These are phyloP conservation scores for Coemansia sp. DNA, from an alignment of 192 early-diverging fungal species.

Conservation along the genomic window DNA sequence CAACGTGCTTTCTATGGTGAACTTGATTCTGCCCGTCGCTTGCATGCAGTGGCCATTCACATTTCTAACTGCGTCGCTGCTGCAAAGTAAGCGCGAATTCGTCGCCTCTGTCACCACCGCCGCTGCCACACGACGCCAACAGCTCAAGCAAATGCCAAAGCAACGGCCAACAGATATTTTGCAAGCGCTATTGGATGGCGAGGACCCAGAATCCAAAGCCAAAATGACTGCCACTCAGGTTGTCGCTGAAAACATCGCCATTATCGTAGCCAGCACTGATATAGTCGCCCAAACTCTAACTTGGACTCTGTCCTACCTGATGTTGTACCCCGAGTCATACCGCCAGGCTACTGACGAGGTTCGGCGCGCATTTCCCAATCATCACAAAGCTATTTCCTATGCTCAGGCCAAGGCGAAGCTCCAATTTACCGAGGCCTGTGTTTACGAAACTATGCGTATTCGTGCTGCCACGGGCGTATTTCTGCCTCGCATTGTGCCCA, in stretches of 20 bases:
- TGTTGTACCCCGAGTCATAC: slow-evolving; percentile 32
- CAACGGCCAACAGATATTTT: slow-evolving; percentile 47
- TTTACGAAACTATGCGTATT: slow-evolving; percentile 49
- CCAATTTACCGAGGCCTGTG: slow-evolving; percentile 44
- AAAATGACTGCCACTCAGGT: slow-evolving; percentile 37
- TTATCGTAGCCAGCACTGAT: slow-evolving; percentile 46
- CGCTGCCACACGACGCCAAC: background rate
- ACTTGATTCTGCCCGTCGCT: slow-evolving; percentile 11
- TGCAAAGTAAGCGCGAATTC: slow-evolving; percentile 25
- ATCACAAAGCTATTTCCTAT: slow-evolving; percentile 27
- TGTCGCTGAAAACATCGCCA: slow-evolving; percentile 31
- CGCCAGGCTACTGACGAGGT: slow-evolving; percentile 31
- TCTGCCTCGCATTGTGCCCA: slow-evolving; percentile 30
- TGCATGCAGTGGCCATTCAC: slow-evolving; percentile 15
- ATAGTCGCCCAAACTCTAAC: slow-evolving; percentile 32
- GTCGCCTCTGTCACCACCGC: slow-evolving; percentile 16
- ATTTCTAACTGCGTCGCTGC: slow-evolving; percentile 1
- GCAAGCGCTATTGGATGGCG: slow-evolving; percentile 43
- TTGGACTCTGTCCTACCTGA: slow-evolving; percentile 42
- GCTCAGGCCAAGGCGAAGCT: slow-evolving; percentile 26
- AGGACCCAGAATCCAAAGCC: slow-evolving; percentile 39
- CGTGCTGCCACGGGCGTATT: slow-evolving; percentile 23
- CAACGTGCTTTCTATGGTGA: slow-evolving; percentile 20
- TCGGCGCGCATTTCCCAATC: slow-evolving; percentile 18
- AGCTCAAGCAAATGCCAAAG: background rate